Percentiles rank a stretch among this genome's conserved stretches.
These are phyloP conservation scores for Ganoderma meredithae DNA, from an alignment of 1,284 basidiomycete species.

Conservation along the genomic window DNA sequence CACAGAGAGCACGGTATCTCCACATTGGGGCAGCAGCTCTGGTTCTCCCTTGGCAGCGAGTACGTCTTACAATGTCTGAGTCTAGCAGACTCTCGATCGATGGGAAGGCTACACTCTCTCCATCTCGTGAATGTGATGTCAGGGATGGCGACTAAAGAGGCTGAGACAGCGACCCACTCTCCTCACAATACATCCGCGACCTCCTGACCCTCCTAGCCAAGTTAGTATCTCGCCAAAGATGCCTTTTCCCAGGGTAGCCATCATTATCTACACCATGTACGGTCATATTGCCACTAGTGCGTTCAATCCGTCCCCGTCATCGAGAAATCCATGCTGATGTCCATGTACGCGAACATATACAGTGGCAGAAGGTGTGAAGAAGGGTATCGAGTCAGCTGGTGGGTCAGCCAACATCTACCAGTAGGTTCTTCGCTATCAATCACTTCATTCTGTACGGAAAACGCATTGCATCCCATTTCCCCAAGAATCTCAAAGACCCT, in stretches of 20 bases:
- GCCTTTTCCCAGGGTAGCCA: conserved; percentile 69
- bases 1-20: background rate
- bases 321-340: background rate
- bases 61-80: conserved; percentile 26
- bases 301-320: conserved; percentile 38
- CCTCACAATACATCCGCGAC: conserved; percentile 24
- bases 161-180: no score
- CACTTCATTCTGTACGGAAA: background rate
- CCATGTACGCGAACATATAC: conserved; percentile 20
- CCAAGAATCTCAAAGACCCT: conserved; percentile 85
- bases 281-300: conserved; percentile 79
- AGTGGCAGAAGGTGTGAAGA: conserved; percentile 85
- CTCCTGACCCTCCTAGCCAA: conserved; percentile 25
- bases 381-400: conserved; percentile 75
- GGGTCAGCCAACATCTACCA: conserved; percentile 79
- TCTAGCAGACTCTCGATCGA: conserved; percentile 29
- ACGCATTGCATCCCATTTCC: conserved; percentile 13
- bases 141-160: conserved; percentile 47
- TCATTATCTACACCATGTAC: conserved; percentile 86
- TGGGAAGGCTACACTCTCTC: conserved; percentile 6
- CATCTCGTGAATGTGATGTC: conserved; percentile 49
- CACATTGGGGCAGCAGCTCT: conserved; percentile 1
- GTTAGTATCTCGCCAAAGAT: conserved; percentile 33
- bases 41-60: conserved; percentile 23
- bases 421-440: conserved; percentile 47